Evolutionary conservation across 495 filamentous ascomycete genomes (phyloP).

Genomic region (Tricharina praecox): DNA sequence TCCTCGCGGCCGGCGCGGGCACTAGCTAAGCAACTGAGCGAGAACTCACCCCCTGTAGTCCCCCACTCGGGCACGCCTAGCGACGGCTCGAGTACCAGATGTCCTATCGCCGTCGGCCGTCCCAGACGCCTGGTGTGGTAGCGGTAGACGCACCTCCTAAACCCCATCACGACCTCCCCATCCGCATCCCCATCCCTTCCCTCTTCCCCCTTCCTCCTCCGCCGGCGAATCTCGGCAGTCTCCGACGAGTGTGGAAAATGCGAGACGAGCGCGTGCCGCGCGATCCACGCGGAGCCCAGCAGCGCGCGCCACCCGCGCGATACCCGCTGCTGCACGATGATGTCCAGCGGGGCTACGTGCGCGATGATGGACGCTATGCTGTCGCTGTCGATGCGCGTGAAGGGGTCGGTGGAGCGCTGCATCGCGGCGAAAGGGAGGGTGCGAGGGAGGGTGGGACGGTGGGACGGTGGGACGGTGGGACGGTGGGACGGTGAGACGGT

Average conservation of each 20-base stretch:
- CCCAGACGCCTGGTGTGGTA: constrained; percentile 14
- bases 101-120: constrained; percentile 10
- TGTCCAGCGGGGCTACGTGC: constrained; percentile 16
- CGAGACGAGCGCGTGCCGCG: constrained; percentile 17
- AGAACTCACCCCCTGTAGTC: neutral
- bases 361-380: constrained; percentile 18
- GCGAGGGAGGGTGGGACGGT: too few species aligned
- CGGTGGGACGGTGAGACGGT: too few species aligned
- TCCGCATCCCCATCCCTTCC: constrained; percentile 3
- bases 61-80: neutral
- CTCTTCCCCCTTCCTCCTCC: neutral
- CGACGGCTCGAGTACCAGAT: constrained; percentile 10
- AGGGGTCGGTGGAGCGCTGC: constrained; percentile 14
- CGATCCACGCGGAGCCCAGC: constrained; percentile 16
- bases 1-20: too few species aligned
- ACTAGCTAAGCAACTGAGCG: neutral
- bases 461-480: too few species aligned
- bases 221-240: constrained; percentile 14
- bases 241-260: constrained; percentile 19
- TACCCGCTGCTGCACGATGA: constrained; percentile 18
- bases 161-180: constrained; percentile 10
- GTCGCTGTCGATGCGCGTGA: constrained; percentile 13
- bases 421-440: too few species aligned
- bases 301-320: constrained; percentile 11
- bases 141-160: constrained; percentile 12